These are phyloP conservation scores for Pythium brachiatum DNA, from an alignment of 352 stramenopile species.

Conservation along the genomic window DNA sequence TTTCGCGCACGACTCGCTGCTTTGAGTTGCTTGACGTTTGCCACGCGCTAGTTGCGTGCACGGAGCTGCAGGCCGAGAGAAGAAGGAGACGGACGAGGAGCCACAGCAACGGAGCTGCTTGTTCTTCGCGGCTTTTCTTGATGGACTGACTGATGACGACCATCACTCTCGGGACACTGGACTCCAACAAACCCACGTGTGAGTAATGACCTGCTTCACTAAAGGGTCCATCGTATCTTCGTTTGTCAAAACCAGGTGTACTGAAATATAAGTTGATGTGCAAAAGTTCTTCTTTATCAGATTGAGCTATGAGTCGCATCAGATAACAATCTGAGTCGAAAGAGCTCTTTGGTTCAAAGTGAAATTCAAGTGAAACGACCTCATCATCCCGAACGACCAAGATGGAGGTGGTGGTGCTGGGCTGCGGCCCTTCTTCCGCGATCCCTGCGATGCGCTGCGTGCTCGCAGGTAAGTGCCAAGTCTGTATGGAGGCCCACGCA, in stretches of 20 bases:
- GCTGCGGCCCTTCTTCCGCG: constrained; percentile 79
- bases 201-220: constrained; percentile 11
- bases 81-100: not conserved
- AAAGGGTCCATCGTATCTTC: not conserved
- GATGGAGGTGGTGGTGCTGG: constrained; percentile 83
- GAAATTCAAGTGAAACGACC: no score
- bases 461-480: constrained; percentile 46
- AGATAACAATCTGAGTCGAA: not conserved
- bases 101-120: not conserved
- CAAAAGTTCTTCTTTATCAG: no score
- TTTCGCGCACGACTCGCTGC: no score
- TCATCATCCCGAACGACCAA: not conserved
- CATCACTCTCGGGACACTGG: constrained; percentile 13
- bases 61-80: not conserved
- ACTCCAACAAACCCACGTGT: constrained; percentile 6
- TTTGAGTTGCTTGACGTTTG: not conserved
- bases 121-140: no score
- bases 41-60: not conserved
- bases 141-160: not conserved
- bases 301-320: not conserved
- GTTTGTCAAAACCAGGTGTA: not conserved
- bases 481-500: constrained; percentile 65
- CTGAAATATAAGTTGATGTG: not conserved
- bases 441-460: constrained; percentile 79
- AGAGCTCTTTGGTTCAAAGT: no score